phyloP scores from a whole-genome alignment of 306 rosid genomes.

The Medicago arabica region DNA sequence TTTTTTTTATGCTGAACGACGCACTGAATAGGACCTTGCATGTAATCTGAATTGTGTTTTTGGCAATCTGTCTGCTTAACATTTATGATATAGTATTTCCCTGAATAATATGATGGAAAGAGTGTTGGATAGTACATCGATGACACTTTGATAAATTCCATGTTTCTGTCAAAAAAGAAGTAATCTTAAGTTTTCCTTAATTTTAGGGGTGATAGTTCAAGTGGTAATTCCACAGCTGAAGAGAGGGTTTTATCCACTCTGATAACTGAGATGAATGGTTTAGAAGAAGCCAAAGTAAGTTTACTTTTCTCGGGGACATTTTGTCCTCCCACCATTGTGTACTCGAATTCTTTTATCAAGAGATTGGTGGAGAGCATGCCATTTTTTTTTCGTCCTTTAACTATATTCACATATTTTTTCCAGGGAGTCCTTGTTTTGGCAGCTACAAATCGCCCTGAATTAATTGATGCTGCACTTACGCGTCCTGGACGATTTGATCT shows the following conservation, averaged over 20 bases:
- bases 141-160: not conserved
- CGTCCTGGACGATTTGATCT: constrained; percentile 94
- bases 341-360: constrained; percentile 28
- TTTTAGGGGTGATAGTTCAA: constrained; percentile 81
- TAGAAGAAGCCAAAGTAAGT: constrained; percentile 88
- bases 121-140: not conserved
- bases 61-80: not conserved
- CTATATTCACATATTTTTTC: constrained; percentile 8
- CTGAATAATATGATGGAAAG: not conserved
- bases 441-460: constrained; percentile 94
- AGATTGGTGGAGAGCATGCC: constrained; percentile 24
- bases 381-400: constrained; percentile 21
- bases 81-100: too few relatives aligned
- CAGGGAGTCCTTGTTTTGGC: constrained; percentile 96
- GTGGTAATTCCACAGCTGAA: constrained; percentile 63
- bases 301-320: constrained; percentile 13
- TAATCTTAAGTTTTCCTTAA: constrained; percentile 31
- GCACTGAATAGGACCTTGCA: constrained; percentile 2
- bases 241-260: constrained; percentile 94
- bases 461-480: constrained; percentile 89
- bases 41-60: not conserved
- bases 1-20: not conserved
- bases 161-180: not conserved
- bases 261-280: constrained; percentile 95
- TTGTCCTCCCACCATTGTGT: not conserved